These are phyloP conservation scores for Beauveria sp. DNA, from an alignment of 2,329 filamentous ascomycete species.

Conservation along the genomic window DNA sequence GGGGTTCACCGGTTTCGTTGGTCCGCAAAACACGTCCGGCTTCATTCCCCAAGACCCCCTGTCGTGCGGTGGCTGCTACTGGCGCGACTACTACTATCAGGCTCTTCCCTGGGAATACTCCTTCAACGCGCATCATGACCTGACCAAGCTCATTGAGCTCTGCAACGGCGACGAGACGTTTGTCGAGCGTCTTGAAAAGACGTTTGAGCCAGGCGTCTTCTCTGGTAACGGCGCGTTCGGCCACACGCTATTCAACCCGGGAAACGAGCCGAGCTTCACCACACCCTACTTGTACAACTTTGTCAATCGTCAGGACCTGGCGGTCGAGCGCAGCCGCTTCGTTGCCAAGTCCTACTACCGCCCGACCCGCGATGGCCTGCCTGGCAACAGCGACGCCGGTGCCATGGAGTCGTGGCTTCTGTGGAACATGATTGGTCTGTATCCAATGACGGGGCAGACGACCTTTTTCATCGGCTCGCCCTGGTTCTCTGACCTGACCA, in stretches of 20 bases:
- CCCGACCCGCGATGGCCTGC: constrained; percentile 47
- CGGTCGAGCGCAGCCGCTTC: constrained; percentile 48
- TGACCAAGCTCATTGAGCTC: constrained; percentile 43
- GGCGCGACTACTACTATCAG: constrained; percentile 52
- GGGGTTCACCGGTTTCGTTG: constrained; percentile 58
- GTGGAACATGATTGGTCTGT: constrained; percentile 62
- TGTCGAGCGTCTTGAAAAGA: constrained; percentile 48
- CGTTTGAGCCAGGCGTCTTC: constrained; percentile 46
- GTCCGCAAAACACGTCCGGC: constrained; percentile 46
- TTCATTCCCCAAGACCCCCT: constrained; percentile 50
- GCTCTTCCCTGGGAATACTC: constrained; percentile 58
- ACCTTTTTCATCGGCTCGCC: constrained; percentile 59
- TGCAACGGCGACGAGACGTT: constrained; percentile 50
- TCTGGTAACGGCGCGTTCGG: constrained; percentile 35
- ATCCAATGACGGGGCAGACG: constrained; percentile 60
- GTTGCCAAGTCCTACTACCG: constrained; percentile 54
- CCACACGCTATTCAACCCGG: constrained; percentile 56
- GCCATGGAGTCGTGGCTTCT: constrained; percentile 65
- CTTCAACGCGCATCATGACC: constrained; percentile 62
- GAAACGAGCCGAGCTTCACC: constrained; percentile 61
- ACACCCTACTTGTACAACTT: constrained; percentile 65
- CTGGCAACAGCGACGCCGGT: constrained; percentile 64
- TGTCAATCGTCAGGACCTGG: constrained; percentile 53
- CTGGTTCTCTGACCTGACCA: constrained; percentile 52
- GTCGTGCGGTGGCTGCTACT: constrained; percentile 57